These are phyloP conservation scores for Chlorella sp. DNA, from an alignment of 139 green algal species.

Conservation along the genomic window DNA sequence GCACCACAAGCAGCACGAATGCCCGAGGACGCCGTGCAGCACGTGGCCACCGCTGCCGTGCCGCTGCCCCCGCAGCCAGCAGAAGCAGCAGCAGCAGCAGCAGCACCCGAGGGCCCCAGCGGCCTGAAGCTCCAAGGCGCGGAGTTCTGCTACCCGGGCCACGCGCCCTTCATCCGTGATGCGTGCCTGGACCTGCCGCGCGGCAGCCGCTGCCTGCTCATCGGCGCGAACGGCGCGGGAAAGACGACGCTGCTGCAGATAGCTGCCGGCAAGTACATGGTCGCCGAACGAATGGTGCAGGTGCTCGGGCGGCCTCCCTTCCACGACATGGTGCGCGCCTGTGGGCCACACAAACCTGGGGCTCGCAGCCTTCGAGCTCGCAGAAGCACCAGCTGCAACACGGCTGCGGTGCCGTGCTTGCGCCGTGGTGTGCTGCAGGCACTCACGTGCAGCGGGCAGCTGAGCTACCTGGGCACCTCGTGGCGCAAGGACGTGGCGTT, in stretches of 20 bases:
- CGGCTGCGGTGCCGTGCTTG: too few species aligned
- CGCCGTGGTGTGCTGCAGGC: conserved; percentile 37
- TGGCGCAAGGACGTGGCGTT: conserved; percentile 92
- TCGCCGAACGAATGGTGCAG: conserved; percentile 57
- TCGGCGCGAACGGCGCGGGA: conserved; percentile 92
- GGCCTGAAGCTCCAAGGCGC: background rate
- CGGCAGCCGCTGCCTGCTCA: conserved; percentile 79
- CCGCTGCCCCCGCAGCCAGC: too few species aligned
- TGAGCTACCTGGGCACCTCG: conserved; percentile 77
- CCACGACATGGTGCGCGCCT: conserved; percentile 76
- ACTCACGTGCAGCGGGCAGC: conserved; percentile 63
- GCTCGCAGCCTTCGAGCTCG: too few species aligned
- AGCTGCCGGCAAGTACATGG: conserved; percentile 96
- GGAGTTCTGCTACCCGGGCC: background rate
- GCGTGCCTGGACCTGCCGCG: conserved; percentile 56
- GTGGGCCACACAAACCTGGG: too few species aligned
- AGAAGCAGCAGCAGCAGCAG: too few species aligned
- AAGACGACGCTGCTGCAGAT: conserved; percentile 90
- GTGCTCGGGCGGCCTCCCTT: conserved; percentile 91
- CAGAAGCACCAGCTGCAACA: too few species aligned
- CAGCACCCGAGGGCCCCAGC: too few species aligned
- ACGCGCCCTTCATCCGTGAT: conserved; percentile 10
- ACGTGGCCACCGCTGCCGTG: too few species aligned
- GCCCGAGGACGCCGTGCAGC: too few species aligned
- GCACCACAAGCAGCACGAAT: too few species aligned